A percentile compares a stretch with the other conserved stretches of the same genome.
Evolutionary conservation across 2,329 filamentous ascomycete genomes (phyloP).

Genomic region (Colletotrichum cereale): DNA sequence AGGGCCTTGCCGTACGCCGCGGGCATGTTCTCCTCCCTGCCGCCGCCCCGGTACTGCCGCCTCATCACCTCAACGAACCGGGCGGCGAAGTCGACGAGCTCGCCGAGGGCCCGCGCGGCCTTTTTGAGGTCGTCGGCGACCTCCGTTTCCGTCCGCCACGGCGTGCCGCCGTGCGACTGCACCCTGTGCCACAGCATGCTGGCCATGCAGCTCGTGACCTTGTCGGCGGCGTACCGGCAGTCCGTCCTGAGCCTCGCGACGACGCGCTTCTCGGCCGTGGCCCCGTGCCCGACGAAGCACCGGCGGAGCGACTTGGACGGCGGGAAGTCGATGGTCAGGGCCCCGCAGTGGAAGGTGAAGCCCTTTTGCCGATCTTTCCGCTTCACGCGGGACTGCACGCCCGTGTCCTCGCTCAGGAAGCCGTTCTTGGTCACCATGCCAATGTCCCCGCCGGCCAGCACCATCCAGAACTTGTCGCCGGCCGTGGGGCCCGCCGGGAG

Average conservation of each 20-base stretch:
- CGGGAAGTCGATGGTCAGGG: background rate
- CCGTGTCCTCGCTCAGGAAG: background rate
- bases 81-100: background rate
- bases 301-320: background rate
- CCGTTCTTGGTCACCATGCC: constrained; percentile 5
- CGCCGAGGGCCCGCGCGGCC: background rate
- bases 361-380: background rate
- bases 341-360: background rate
- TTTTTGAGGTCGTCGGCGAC: background rate
- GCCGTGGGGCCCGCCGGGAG: constrained; percentile 16
- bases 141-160: background rate
- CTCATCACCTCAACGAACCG: constrained; percentile 21
- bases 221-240: background rate
- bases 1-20: constrained; percentile 3
- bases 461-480: constrained; percentile 15
- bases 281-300: constrained; percentile 3
- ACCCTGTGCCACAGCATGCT: constrained; percentile 8
- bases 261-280: constrained; percentile 5
- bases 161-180: background rate
- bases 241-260: constrained; percentile 2
- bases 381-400: background rate
- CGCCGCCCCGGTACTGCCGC: background rate
- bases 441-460: background rate
- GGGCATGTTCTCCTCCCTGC: background rate
- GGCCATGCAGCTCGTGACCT: constrained; percentile 17